phyloP scores from a whole-genome alignment of 345 rosid genomes.

The Syzygium aqueum region DNA sequence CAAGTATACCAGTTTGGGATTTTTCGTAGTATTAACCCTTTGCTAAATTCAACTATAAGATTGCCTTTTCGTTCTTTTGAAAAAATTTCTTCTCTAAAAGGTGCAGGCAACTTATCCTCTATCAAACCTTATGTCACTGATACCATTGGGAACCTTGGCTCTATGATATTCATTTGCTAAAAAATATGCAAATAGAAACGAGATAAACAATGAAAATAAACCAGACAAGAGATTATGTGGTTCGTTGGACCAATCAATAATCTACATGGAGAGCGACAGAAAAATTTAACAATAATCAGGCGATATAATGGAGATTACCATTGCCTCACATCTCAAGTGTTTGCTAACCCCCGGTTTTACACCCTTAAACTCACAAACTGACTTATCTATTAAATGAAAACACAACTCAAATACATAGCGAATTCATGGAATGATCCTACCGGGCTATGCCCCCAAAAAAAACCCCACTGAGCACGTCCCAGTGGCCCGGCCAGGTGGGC shows the following conservation, averaged over 20 bases:
- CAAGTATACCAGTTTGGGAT: too few relatives aligned
- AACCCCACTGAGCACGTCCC: background rate
- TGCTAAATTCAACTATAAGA: too few relatives aligned
- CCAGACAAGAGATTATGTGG: background rate
- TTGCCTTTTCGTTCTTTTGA: too few relatives aligned
- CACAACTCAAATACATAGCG: background rate
- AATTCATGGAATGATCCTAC: background rate
- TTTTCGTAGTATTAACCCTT: too few relatives aligned
- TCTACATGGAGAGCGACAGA: fast-evolving
- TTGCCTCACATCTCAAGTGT: background rate
- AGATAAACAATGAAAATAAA: background rate
- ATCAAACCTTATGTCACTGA: too few relatives aligned
- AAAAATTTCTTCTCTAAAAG: too few relatives aligned
- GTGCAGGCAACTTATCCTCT: too few relatives aligned
- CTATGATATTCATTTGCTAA: background rate
- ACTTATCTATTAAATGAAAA: background rate
- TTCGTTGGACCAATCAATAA: background rate
- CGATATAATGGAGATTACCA: background rate
- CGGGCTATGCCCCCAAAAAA: background rate
- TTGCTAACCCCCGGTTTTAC: background rate
- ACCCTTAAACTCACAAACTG: background rate
- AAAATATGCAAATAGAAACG: background rate
- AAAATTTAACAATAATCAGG: background rate
- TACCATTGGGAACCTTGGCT: too few relatives aligned
- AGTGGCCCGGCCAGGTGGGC: background rate